These are phyloP conservation scores for Mycena galopus DNA, from an alignment of 768 basidiomycete species.

Conservation along the genomic window DNA sequence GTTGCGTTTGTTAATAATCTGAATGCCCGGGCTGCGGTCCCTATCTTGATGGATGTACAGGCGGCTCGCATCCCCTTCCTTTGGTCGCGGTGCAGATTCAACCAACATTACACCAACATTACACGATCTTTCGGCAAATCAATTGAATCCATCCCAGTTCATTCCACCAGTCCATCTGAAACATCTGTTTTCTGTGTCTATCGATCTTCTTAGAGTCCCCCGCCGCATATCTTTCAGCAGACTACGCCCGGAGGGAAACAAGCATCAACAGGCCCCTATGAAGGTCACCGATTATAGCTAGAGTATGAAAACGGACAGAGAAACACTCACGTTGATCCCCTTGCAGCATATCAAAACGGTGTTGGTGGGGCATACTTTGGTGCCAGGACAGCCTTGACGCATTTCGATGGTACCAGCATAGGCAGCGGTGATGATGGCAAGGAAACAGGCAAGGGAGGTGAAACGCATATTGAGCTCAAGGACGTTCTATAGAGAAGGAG, in stretches of 20 bases:
- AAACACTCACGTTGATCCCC: neutral
- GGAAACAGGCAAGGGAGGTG: neutral
- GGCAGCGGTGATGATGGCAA: slow-evolving; percentile 12
- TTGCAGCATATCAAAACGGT: slow-evolving; percentile 15
- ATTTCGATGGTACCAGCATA: no score
- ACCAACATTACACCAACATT: no score
- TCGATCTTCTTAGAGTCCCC: slow-evolving; percentile 4
- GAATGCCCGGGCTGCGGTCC: no score
- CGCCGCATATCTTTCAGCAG: slow-evolving; percentile 17
- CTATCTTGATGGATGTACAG: no score
- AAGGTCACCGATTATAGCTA: slow-evolving; percentile 8
- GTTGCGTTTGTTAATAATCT: no score
- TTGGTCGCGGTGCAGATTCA: no score
- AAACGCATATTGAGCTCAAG: slow-evolving; percentile 18
- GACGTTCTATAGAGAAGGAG: slow-evolving; percentile 11
- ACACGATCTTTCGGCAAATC: no score
- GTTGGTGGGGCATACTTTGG: slow-evolving; percentile 14
- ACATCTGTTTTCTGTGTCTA: no score
- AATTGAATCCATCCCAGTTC: no score
- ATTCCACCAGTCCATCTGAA: no score
- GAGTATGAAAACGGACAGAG: neutral
- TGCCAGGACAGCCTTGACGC: slow-evolving; percentile 20
- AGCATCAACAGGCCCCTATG: slow-evolving; percentile 20
- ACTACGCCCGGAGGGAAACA: slow-evolving; percentile 15
- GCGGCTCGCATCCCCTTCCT: no score